phyloP scores from a whole-genome alignment of 2,329 filamentous ascomycete genomes.

The Cryphonectria radicalis region DNA sequence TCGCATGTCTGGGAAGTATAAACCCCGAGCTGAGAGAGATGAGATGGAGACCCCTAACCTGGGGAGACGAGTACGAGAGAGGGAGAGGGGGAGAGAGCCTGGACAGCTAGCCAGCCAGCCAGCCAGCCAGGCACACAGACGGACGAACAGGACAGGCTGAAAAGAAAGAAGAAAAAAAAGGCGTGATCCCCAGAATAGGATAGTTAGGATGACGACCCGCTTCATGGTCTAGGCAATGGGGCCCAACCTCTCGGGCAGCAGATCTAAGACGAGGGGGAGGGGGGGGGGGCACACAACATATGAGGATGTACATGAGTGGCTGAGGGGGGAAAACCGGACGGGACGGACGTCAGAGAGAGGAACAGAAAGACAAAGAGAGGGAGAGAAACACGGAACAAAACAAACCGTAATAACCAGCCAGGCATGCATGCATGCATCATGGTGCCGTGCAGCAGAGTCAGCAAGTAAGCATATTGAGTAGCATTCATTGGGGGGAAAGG shows the following conservation, averaged over 20 bases:
- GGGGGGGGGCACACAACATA: not conserved
- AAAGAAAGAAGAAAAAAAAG: not conserved
- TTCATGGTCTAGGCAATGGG: slow-evolving; percentile 1
- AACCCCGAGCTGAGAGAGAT: not conserved
- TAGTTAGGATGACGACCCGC: slow-evolving; percentile 2
- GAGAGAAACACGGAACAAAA: not conserved
- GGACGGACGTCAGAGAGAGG: not conserved
- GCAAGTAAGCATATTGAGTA: not conserved
- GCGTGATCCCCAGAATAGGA: not conserved
- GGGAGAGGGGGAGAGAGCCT: no score
- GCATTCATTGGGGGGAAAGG: not conserved
- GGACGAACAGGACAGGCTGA: not conserved
- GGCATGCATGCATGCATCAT: not conserved
- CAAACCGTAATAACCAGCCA: not conserved
- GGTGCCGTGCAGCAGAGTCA: not conserved
- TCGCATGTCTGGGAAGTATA: not conserved
- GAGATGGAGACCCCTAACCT: not conserved
- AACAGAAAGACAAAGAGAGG: not conserved
- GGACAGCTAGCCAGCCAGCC: not conserved
- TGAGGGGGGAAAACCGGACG: not conserved
- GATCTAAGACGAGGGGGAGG: not conserved
- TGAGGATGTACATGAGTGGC: slow-evolving; percentile 7
- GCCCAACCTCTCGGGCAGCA: slow-evolving; percentile 11
- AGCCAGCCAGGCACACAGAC: not conserved
- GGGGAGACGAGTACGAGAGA: not conserved